A percentile compares a stretch with the other conserved stretches of the same genome.
Evolutionary conservation across 768 basidiomycete species (phyloP).

Genomic region (Auricularia sp.): DNA sequence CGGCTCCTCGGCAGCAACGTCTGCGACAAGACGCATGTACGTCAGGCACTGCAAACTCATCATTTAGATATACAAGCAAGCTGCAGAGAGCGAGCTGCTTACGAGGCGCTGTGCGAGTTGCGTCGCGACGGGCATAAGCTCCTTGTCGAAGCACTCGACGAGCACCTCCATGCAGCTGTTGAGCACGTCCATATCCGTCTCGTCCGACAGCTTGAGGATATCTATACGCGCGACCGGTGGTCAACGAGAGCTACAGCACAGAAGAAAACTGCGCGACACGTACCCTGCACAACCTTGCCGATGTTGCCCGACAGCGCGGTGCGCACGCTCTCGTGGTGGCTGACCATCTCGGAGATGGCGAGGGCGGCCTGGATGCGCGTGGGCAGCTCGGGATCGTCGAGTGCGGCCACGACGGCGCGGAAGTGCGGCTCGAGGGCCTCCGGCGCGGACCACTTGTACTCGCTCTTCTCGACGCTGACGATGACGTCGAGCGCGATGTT

Average conservation of each 20-base stretch:
- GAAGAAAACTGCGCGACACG: constrained; percentile 1
- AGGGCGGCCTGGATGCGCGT: constrained; percentile 78
- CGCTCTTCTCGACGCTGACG: constrained; percentile 59
- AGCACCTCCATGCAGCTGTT: constrained; percentile 77
- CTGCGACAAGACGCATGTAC: constrained; percentile 68
- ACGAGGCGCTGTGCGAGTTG: constrained; percentile 72
- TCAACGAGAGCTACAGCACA: background rate
- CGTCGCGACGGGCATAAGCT: constrained; percentile 76
- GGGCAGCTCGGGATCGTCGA: constrained; percentile 73
- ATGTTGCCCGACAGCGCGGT: constrained; percentile 63
- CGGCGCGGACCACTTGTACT: constrained; percentile 55
- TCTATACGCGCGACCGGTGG: constrained; percentile 30
- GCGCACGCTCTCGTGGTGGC: constrained; percentile 56
- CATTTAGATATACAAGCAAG: constrained; percentile 1
- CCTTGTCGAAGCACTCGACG: constrained; percentile 76
- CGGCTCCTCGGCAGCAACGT: constrained; percentile 44
- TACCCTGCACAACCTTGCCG: constrained; percentile 81
- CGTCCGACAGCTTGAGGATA: constrained; percentile 81
- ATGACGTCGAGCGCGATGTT: constrained; percentile 77
- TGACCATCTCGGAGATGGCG: constrained; percentile 68
- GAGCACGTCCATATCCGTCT: constrained; percentile 80
- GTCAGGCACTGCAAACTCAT: constrained; percentile 53
- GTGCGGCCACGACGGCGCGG: constrained; percentile 49
- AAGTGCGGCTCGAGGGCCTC: constrained; percentile 61
- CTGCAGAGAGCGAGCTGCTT: constrained; percentile 18